Conservation (phyloP, 129 eudicot genomes). For the Chrysanthemum makinoi region DNA sequence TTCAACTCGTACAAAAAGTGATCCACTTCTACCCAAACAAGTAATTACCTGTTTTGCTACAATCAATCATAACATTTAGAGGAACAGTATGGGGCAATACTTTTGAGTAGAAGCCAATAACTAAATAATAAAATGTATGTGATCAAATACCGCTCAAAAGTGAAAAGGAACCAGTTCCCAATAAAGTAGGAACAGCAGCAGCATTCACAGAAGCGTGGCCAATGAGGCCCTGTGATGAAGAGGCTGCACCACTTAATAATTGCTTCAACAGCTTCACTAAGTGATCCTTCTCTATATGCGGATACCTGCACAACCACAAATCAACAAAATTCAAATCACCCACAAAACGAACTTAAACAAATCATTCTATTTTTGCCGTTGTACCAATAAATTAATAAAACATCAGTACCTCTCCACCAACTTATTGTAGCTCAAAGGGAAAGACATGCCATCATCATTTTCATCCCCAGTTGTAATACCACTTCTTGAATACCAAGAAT, state of each 20-base stretch:
- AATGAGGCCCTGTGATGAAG: conserved; percentile 39
- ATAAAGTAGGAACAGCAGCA: conserved; percentile 81
- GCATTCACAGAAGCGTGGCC: conserved; percentile 52
- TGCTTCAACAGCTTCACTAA: conserved; percentile 92
- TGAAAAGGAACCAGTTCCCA: conserved; percentile 92
- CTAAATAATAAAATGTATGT: background rate
- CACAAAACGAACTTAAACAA: background rate
- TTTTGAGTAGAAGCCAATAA: too few relatives aligned
- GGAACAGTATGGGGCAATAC: too few relatives aligned
- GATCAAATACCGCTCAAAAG: conserved; percentile 60
- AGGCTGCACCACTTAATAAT: conserved; percentile 50
- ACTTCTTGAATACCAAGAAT: conserved; percentile 92
- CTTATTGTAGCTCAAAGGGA: conserved; percentile 83
- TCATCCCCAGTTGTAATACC: conserved; percentile 82
- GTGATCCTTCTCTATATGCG: conserved; percentile 84
- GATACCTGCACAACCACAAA: conserved; percentile 56
- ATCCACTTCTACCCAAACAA: too few relatives aligned
- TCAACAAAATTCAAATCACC: conserved; percentile 13
- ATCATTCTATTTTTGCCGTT: background rate
- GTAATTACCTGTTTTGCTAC: too few relatives aligned
- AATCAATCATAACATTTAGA: too few relatives aligned
- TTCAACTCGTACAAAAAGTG: too few relatives aligned
- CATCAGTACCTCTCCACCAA: conserved; percentile 71
- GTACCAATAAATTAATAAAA: background rate
- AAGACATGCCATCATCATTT: conserved; percentile 87